phyloP scores from a whole-genome alignment of 2,329 filamentous ascomycete genomes.

The Colletotrichum agaves region DNA sequence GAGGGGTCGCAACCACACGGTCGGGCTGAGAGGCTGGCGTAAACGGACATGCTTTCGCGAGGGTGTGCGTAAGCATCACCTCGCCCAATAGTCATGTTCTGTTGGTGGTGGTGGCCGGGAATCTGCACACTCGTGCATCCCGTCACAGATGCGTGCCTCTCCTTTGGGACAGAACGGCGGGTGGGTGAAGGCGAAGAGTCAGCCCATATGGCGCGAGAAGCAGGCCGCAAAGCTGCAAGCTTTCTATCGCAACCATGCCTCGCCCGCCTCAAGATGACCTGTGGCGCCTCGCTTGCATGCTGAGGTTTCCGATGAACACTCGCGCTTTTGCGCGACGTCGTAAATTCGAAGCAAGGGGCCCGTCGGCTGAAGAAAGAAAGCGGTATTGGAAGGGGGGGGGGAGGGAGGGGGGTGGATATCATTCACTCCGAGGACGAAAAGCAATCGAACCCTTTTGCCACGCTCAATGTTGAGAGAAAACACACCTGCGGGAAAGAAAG shows the following conservation, averaged over 20 bases:
- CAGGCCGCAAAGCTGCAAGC: not conserved
- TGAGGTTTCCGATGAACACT: not conserved
- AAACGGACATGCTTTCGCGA: slow-evolving; percentile 1
- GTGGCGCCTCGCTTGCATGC: slow-evolving; percentile 17
- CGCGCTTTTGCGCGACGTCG: slow-evolving; percentile 3
- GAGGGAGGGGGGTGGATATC: slow-evolving; percentile 3
- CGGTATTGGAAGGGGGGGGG: slow-evolving; percentile 5
- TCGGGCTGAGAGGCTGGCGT: slow-evolving; percentile 7
- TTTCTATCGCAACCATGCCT: not conserved
- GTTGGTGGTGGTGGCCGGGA: slow-evolving; percentile 25
- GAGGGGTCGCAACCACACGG: slow-evolving; percentile 9
- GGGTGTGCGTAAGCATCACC: slow-evolving; percentile 1
- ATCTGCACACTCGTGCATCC: slow-evolving; percentile 36
- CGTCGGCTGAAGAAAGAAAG: not conserved
- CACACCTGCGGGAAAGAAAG: slow-evolving; percentile 32
- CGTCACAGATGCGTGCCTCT: slow-evolving; percentile 35
- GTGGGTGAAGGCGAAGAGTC: not conserved
- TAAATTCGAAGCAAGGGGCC: slow-evolving; percentile 18
- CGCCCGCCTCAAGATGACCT: not conserved
- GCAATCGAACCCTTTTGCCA: slow-evolving; percentile 10
- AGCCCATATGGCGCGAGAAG: slow-evolving; percentile 11
- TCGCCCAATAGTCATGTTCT: not conserved
- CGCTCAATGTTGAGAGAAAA: slow-evolving; percentile 21
- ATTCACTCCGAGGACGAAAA: not conserved
- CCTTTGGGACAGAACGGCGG: slow-evolving; percentile 22